Evolutionary conservation across 768 basidiomycete species (phyloP), one percentile per base, ranked within the genome.

Genomic region (Wakefieldia striispora): DNA sequence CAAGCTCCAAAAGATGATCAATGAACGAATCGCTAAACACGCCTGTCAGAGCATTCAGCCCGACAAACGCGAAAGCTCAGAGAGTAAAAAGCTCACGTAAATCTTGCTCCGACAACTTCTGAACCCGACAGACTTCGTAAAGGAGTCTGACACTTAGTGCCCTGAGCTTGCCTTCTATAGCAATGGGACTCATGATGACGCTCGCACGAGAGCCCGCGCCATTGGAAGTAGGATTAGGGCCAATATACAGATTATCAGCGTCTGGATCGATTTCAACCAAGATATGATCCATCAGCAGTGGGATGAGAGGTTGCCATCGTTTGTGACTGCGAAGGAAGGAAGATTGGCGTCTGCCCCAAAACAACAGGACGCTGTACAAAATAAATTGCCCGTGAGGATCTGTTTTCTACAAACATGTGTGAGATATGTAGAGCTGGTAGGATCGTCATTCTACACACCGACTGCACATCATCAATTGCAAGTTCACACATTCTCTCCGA

Each of bases 101-200:
- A 66, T 97, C 95, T 41, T 79, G 77, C 16, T 80, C 66, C 8
- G 83, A 81, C 51, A 95, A 68, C 57, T 88, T 91, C 66, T 95
- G 94, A 44, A 97, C 87, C 43, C 92, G 76, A 66, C 92, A 95
- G 7, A 97, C 86, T 70, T 98, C 94, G 57, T 97, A 99, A 49
- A 99, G 73, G 31, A 95, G 64, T 49, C 78, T 76, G 14, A 91
- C 79, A 27, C 86, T 78, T 31, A 95, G 73, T 45, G 81, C 70
- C 59, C 90, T 73, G 26, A 97, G 69, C 58, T 89, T 87, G 19
- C 84, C 88, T 66, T 95, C 94, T 53, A 95, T 93, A 12, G 89
- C 87, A 16, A 90, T 75, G 0, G 66, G 69, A 3, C 73, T 57
- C 26, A 66, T 64, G 58, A 65, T n/a, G 43, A 79, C 66, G 21